Evolutionary conservation across 768 basidiomycete genomes (phyloP), one percentile per base, ranked within the genome.

Genomic region (Tylopilus rubrobrunneus): DNA sequence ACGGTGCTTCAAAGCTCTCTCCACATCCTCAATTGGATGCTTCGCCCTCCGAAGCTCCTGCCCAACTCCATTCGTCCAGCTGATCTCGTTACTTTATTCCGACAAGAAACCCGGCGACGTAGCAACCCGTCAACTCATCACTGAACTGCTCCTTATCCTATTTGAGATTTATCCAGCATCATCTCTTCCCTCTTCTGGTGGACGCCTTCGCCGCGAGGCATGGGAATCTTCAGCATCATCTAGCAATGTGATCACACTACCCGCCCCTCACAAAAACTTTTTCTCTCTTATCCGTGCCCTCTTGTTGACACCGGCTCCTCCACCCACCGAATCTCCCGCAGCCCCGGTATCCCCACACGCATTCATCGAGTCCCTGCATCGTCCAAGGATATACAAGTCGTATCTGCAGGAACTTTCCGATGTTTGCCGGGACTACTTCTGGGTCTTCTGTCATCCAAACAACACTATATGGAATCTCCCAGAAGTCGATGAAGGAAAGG

Each of bases 81-180:
- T 99, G 28, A 78, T 95, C 17, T 74, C 84, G 9, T 79, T 98
- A 15, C 77, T 98, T 2, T 98, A 92, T 70, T 96, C 94, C 4
- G 96, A 98, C 76, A 98, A 98, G 76, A 97, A 95, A 67, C 97
- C 97, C 0, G 97, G 97, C 42, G 97, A 99, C 37, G 78, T 98
- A 9, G 82, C 85, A 4, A 87, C 91, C 5, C 84, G 95, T 33
- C 92, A 95, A 63, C 81, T 98, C 51, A 95, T 99, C 36, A 74
- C 89, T 41, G 97, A 98, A 49, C 75, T 99, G 15, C 76, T 98
- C 45, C 76, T 86, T n/a, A 77, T 88, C 52, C 76, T 98, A 7
- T 96, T 95, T 64, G 94, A 98, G 3, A 72, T 98, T 15, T 98
- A 92, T 63, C 92, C 93, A 3, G 62, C 79, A 3, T 81, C 85